Evolutionary conservation across 2,329 filamentous ascomycete genomes (phyloP).

Genomic region (Colletotrichum cordylinicola): DNA sequence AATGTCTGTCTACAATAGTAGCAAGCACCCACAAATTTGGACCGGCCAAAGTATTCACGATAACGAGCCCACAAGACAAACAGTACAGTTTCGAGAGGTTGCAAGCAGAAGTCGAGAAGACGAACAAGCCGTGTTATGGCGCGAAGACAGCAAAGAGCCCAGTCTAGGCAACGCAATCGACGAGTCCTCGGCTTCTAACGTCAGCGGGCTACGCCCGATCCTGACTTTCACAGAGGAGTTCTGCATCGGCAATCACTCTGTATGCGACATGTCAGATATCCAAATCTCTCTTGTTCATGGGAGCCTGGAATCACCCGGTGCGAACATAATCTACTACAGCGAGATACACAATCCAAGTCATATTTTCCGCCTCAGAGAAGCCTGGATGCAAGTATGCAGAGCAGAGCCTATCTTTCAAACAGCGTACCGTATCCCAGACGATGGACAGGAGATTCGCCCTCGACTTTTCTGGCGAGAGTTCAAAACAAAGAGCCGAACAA

Average conservation of each 20-base stretch:
- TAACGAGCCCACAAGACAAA: not conserved
- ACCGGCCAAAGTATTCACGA: not conserved
- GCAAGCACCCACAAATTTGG: not conserved
- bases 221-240: not conserved
- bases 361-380: slow-evolving; percentile 26
- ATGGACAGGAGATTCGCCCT: not conserved
- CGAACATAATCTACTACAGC: slow-evolving; percentile 28
- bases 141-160: not conserved
- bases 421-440: not conserved
- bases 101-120: not conserved
- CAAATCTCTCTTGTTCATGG: slow-evolving; percentile 30
- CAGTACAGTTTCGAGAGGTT: not conserved
- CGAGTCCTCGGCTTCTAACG: not conserved
- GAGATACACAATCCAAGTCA: slow-evolving; percentile 22
- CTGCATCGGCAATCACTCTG: not conserved
- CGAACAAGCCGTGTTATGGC: not conserved
- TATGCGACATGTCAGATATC: slow-evolving; percentile 22
- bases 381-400: slow-evolving; percentile 29
- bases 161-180: not conserved
- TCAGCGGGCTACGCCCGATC: not conserved
- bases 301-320: slow-evolving; percentile 18
- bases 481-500: not conserved
- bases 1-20: not conserved
- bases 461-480: not conserved
- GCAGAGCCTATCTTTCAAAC: slow-evolving; percentile 28